Evolutionary conservation across 768 basidiomycete species (phyloP), one percentile per base, ranked within the genome.

Genomic region (Pleurotus tuoliensis): DNA sequence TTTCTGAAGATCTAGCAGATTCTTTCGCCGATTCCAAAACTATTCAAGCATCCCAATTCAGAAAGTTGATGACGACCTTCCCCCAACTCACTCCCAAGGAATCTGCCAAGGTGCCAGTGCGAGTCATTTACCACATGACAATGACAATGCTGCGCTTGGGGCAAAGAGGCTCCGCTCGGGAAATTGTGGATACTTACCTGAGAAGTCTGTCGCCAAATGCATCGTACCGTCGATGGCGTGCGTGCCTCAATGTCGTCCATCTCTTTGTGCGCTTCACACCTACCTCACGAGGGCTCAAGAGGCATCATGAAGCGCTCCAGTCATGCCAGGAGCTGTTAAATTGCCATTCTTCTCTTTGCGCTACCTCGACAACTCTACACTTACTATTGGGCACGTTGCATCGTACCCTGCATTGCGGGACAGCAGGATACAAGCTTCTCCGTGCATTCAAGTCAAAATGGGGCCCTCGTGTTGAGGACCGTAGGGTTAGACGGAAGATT

Each of bases 341-440:
- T 27, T 59, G 76, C 47, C 79, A 86, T 63, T 74, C 76, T 13
- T 68, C 69, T 44, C 65, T 91, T 20, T 72, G 65, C 24, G 88
- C 90, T 15, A 82, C 78, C 41, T 71, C 86, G 20, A 75, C 73
- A 16, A 88, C 88, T 4, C 64, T 90, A 16, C 80, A 77, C 62
- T 70, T 86, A 44, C 69, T 90, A 41, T 75, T 92, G 25, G 71
- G 76, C 25, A 73, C 80, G 45, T 72, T 92, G 51, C 70, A 70
- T 43, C 63, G 67, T 47, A 77, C 75, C 34, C 76, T 73, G 56
- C 74, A 69, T n/a, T 78, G 84, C 61, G 88, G 82, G 22, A 80
- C 78, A 12, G 66, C 80, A 16, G 87, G 84, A 12, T 68, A 72
- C 61, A 71, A 71, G 37, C 66, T 79, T 27, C 63, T 83, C 22